Evolutionary conservation across 148 eudicot genomes (phyloP), one percentile per base, ranked within the genome.

Genomic region (Vaccinium macrocarpon): DNA sequence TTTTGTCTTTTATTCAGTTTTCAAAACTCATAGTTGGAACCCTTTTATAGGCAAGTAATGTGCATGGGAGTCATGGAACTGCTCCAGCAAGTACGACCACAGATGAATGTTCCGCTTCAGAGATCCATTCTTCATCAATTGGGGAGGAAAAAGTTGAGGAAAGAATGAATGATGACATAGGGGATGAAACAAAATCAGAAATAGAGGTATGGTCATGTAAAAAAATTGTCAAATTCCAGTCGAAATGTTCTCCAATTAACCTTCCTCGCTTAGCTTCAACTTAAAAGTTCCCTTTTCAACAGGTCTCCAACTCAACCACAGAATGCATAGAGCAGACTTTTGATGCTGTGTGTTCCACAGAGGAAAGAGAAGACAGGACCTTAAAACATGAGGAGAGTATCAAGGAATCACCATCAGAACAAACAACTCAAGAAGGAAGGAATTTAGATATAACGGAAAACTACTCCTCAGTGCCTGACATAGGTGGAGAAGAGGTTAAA

Each of bases 131-230:
- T 19, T 81, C 27, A 68, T 50, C 27, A 1, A 42, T 8, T 80
- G 64, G 27, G 73, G 71, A 85, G 66, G 76, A 27, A 68, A 84
- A 78, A 29, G 82, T 16, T 50, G 82, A 68, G 23, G 74, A 61
- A 56, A 38, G 7, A 46, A 16, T 84, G 74, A 52, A 79, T 52
- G 61, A 84, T 78, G 51, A 79, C 23, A 46, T 68, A 64, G 29
- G 10, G 5, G 72, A 62, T 61, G 75, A 73, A 77, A 11, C 8
- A 15, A 6, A 59, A 84, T 8, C 52, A 25, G 76, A 59, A 74
- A 61, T 57, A 46, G 72, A 83, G 85, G 85, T 83, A 56, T 11
- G 35, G 1, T 12, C 46, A 51, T 71, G 21, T 16, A 32, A 38
- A 4, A 27, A 19, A 46, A 42, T 18, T 52, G 23, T 27, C 2